phyloP scores from a whole-genome alignment of 2,329 filamentous ascomycete species.

The Colletotrichum sp. region DNA sequence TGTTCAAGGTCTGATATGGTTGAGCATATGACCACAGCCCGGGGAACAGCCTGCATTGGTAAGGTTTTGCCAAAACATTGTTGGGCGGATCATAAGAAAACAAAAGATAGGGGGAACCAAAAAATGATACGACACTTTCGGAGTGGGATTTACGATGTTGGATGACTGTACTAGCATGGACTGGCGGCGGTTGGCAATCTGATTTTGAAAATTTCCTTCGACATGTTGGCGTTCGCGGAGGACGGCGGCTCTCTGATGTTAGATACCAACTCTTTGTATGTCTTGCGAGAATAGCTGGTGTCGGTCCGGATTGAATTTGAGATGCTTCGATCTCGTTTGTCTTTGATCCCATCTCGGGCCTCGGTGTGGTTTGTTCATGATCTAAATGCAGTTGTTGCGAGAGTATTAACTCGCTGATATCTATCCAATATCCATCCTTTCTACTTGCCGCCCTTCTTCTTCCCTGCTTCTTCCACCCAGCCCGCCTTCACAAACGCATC shows the following conservation, averaged over 20 bases:
- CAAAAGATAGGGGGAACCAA: neutral
- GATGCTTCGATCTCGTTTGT: neutral
- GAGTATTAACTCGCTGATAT: neutral
- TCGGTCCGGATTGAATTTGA: neutral
- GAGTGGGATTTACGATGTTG: neutral
- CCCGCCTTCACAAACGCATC: slow-evolving; percentile 84
- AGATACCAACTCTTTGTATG: slow-evolving; percentile 20
- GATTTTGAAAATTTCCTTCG: neutral
- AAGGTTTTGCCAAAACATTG: neutral
- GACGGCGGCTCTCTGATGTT: slow-evolving; percentile 14
- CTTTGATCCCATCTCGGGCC: neutral
- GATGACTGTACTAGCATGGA: slow-evolving; percentile 14
- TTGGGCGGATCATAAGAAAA: neutral
- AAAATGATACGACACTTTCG: neutral
- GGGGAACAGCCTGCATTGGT: neutral
- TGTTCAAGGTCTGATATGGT: slow-evolving; percentile 37
- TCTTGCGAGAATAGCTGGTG: neutral
- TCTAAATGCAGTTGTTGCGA: neutral
- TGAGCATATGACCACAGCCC: neutral
- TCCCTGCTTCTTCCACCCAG: slow-evolving; percentile 62
- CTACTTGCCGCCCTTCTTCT: slow-evolving; percentile 42
- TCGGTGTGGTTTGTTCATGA: neutral
- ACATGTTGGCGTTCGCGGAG: slow-evolving; percentile 14
- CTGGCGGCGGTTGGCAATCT: slow-evolving; percentile 16
- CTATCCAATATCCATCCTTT: neutral